phyloP scores from a whole-genome alignment of 2,329 filamentous ascomycete species.

The Microcyclosporella mali region DNA sequence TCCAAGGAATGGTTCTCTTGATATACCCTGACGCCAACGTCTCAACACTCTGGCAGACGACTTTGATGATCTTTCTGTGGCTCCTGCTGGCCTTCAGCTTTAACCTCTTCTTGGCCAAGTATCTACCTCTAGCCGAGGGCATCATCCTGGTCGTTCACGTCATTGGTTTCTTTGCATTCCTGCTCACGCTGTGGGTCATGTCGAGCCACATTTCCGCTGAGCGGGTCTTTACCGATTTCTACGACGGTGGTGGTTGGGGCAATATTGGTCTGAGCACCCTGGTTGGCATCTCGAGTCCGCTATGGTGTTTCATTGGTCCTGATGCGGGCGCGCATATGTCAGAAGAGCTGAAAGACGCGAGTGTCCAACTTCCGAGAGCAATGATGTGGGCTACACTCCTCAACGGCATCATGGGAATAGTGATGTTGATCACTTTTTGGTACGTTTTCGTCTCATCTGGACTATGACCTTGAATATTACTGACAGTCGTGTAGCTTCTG shows the following conservation, averaged over 20 bases:
- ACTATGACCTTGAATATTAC: slow-evolving; percentile 18
- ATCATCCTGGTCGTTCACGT: slow-evolving; percentile 25
- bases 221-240: slow-evolving; percentile 26
- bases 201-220: slow-evolving; percentile 23
- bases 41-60: slow-evolving; percentile 10
- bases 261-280: slow-evolving; percentile 8
- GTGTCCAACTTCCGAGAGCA: slow-evolving; percentile 16
- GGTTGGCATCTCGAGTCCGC: slow-evolving; percentile 27
- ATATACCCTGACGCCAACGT: too few relatives aligned
- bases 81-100: slow-evolving; percentile 37
- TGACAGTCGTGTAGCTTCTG: slow-evolving; percentile 28
- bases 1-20: slow-evolving; percentile 13
- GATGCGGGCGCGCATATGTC: slow-evolving; percentile 14
- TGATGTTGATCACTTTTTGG: slow-evolving; percentile 21
- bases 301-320: slow-evolving; percentile 9
- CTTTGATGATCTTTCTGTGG: too few relatives aligned
- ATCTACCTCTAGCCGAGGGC: slow-evolving; percentile 36
- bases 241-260: slow-evolving; percentile 18
- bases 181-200: slow-evolving; percentile 27
- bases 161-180: slow-evolving; percentile 26
- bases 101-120: slow-evolving; percentile 31
- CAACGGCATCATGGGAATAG: slow-evolving; percentile 4
- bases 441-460: slow-evolving; percentile 20
- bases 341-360: slow-evolving; percentile 11
- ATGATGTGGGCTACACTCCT: slow-evolving; percentile 17